Base-by-base conservation (phyloP, 345 rosid genomes). In the Dovyalis caffra region DNA sequence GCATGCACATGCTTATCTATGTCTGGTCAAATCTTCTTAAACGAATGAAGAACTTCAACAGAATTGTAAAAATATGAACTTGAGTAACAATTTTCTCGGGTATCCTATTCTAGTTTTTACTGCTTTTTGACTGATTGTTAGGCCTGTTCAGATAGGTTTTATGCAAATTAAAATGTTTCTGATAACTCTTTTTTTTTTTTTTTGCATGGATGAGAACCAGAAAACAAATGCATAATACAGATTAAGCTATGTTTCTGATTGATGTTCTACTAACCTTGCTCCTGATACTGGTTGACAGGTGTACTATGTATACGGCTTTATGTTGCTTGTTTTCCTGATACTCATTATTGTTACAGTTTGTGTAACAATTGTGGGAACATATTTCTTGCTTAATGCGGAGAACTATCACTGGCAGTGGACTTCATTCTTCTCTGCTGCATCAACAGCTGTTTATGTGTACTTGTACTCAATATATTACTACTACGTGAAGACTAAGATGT, bases 401-500 rank as follows among this genome's bases (percentile, higher is more conserved):
- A 93, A 93, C 73, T 93, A 93, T 80, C 97, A 93, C 83, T 93
- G 98, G 98, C 98, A 93, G 77, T 93, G 98, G 98, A 93, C 98
- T 0, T 93, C 98, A 31, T 93, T 91, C 78, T 88, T 90, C 85
- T 91, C 98, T 33, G 98, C 98, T 70, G 98, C 98, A 28, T 93
- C 98, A 56, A 93, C 98, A 51, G 93, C 98, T 40, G 92, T 91
- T 68, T 93, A 93, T 68, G 97, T 93, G 72, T 93, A 91, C 83
- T 74, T 91, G 79, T 93, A 93, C 85, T 91, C 98, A n/a, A 85
- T 93, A 76, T 93, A 91, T 74, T 91, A 93, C 88, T 93, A 91
- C 85, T 85, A 85, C 40, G 89, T 91, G 80, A 93, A 93, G 90
- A 93, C 98, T 5, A 93, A 93, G 88, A 93, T 93, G 98, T 90